phyloP scores from a whole-genome alignment of 805 yeast species.

The Saccharomyces cerevisiae region DNA sequence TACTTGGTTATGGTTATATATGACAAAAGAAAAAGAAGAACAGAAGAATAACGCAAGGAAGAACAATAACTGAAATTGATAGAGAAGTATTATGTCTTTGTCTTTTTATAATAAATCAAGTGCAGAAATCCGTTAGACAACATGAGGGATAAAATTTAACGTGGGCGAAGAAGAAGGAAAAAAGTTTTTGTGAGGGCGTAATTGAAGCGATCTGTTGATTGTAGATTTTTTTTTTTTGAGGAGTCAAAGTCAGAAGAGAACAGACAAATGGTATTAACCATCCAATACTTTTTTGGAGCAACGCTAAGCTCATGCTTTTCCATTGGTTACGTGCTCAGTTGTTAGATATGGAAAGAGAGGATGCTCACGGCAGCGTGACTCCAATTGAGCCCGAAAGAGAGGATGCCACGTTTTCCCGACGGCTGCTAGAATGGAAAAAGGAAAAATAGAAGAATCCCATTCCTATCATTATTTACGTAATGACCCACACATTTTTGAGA shows the following conservation, averaged over 20 bases:
- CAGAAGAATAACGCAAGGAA: neutral
- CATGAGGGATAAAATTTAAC: neutral
- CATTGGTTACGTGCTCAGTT: neutral
- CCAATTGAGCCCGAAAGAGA: neutral
- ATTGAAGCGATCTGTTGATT: neutral
- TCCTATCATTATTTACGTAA: neutral
- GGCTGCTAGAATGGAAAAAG: neutral
- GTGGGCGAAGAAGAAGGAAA: neutral
- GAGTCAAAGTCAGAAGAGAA: neutral
- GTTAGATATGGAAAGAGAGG: neutral
- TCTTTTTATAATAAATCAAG: neutral
- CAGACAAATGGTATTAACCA: neutral
- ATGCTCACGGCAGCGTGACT: neutral
- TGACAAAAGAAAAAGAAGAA: neutral
- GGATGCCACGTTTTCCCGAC: neutral
- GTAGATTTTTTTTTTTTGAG: neutral
- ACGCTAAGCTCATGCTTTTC: neutral
- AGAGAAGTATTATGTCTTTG: neutral
- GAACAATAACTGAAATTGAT: neutral
- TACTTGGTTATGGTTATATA: neutral
- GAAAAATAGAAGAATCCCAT: neutral
- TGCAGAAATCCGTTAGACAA: neutral
- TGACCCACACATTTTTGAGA: neutral
- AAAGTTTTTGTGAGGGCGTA: neutral
- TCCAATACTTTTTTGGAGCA: neutral